Percentiles rank a stretch among this genome's conserved stretches.
phyloP scores from a whole-genome alignment of 441 rosid genomes.

The Omphalea diandra region DNA sequence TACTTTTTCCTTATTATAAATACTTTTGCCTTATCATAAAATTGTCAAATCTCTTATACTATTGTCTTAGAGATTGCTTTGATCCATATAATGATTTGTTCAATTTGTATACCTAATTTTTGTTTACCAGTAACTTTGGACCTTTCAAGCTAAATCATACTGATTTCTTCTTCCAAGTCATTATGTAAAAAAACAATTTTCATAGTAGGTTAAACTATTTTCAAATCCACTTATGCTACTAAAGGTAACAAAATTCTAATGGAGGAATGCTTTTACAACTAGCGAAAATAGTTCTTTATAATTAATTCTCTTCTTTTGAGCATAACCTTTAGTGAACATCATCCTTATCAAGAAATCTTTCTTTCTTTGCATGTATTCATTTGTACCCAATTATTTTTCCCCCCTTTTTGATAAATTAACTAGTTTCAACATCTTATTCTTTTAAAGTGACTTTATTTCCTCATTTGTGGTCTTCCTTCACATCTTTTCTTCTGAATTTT shows the following conservation, averaged over 20 bases:
- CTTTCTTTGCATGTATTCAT: background rate
- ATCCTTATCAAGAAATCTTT: too few relatives aligned
- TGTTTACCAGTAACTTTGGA: too few relatives aligned
- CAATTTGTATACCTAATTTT: background rate
- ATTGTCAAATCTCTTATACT: background rate
- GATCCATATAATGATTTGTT: background rate
- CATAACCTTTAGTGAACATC: too few relatives aligned
- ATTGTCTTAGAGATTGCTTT: background rate
- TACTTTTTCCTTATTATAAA: too few relatives aligned
- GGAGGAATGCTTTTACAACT: too few relatives aligned
- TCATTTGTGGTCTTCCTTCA: background rate
- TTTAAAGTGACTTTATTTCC: background rate
- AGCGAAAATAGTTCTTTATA: background rate
- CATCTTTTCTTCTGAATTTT: background rate
- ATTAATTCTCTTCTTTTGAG: too few relatives aligned
- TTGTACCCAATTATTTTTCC: background rate
- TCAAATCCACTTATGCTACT: too few relatives aligned
- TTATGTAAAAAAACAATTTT: background rate
- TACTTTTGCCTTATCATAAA: background rate
- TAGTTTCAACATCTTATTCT: background rate
- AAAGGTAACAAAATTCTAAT: too few relatives aligned
- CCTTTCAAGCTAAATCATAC: conserved; percentile 7
- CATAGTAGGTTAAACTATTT: background rate
- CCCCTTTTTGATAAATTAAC: background rate
- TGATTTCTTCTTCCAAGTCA: background rate